phyloP scores from a whole-genome alignment of 768 basidiomycete species.

The Trametopsis cervina region DNA sequence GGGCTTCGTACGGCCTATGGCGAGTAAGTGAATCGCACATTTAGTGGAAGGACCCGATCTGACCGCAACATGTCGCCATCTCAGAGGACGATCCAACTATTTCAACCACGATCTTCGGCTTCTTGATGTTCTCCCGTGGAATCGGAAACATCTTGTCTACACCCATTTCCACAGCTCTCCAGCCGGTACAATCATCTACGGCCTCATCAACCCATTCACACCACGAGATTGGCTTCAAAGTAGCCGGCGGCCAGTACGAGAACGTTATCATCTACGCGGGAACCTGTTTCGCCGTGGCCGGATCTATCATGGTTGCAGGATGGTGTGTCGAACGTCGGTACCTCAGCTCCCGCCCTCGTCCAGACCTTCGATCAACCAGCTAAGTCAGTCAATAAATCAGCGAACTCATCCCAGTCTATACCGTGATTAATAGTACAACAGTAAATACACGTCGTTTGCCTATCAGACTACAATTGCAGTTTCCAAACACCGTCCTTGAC shows the following conservation, averaged over 20 bases:
- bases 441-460: no score
- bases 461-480: slow-evolving; percentile 22
- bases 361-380: no score
- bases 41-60: background rate
- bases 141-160: slow-evolving; percentile 23
- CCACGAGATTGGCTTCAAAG: slow-evolving; percentile 6
- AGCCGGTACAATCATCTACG: background rate
- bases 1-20: slow-evolving; percentile 19
- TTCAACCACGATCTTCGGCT: slow-evolving; percentile 17
- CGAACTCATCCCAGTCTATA: no score
- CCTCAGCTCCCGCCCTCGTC: no score
- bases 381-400: no score
- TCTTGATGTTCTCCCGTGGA: slow-evolving; percentile 20
- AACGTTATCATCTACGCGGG: slow-evolving; percentile 25
- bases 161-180: slow-evolving; percentile 21
- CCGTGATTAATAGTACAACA: no score
- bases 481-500: slow-evolving; percentile 70
- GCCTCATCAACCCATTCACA: background rate
- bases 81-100: slow-evolving; percentile 20
- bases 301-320: slow-evolving; percentile 15
- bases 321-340: no score
- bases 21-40: slow-evolving; percentile 14
- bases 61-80: background rate
- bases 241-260: slow-evolving; percentile 23
- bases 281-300: slow-evolving; percentile 24